Evolutionary conservation across 768 basidiomycete genomes (phyloP).

Genomic region (Mycena venus): DNA sequence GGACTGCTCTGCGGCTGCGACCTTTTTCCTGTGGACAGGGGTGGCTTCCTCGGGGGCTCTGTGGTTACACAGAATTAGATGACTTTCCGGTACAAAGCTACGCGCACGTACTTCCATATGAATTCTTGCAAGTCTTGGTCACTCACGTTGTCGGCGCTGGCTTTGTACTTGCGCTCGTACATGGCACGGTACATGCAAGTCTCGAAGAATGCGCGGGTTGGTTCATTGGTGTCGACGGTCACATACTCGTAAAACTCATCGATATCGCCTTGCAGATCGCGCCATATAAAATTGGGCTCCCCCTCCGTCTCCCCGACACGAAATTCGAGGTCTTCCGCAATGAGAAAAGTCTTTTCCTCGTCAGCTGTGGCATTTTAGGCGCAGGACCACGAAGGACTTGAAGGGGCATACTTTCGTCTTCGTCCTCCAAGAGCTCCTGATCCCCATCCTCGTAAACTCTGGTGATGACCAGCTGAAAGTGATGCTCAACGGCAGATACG

Average conservation of each 20-base stretch:
- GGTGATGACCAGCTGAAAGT: conserved; percentile 94
- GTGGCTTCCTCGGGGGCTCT: conserved; percentile 50
- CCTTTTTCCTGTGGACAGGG: conserved; percentile 38
- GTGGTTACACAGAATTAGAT: not conserved
- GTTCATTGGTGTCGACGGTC: conserved; percentile 80
- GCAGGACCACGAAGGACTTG: not conserved
- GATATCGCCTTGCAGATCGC: conserved; percentile 90
- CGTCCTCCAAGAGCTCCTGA: conserved; percentile 93
- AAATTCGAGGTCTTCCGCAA: conserved; percentile 92
- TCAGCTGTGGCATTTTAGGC: conserved; percentile 69
- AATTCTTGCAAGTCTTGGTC: conserved; percentile 85
- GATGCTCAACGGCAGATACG: conserved; percentile 80
- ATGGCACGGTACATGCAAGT: conserved; percentile 95
- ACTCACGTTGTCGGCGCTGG: conserved; percentile 73
- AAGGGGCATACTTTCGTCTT: conserved; percentile 80
- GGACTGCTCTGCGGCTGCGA: not conserved
- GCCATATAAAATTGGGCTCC: conserved; percentile 90
- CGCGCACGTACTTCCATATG: conserved; percentile 78
- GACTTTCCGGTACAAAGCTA: not conserved
- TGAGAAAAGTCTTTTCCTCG: conserved; percentile 93
- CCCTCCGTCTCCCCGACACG: conserved; percentile 79
- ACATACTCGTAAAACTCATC: conserved; percentile 97
- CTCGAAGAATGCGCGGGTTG: conserved; percentile 91
- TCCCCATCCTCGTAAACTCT: conserved; percentile 98
- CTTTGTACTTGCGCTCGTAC: conserved; percentile 93